A percentile compares a stretch with the other conserved stretches of the same genome.
Evolutionary conservation across 345 rosid species (phyloP).

Genomic region (Eucalyptus rudis): DNA sequence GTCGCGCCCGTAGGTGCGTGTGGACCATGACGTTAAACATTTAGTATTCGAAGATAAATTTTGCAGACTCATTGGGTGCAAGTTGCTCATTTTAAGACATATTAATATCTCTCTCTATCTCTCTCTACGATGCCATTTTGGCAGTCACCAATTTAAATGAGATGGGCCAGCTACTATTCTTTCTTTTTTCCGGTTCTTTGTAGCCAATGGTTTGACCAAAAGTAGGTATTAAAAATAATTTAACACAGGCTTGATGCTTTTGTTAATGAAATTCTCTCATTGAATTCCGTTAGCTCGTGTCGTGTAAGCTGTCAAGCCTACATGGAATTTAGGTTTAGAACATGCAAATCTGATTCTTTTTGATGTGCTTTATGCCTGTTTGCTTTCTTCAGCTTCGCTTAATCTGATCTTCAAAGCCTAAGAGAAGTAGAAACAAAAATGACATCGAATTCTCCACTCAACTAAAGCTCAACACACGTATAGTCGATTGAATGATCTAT

Average conservation of each 20-base stretch:
- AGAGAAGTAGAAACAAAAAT: not conserved
- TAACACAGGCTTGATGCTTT: not conserved
- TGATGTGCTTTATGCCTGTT: not conserved
- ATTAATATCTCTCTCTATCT: not conserved
- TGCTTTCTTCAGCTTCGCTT: not conserved
- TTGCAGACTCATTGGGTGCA: not conserved
- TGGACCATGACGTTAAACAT: conserved; percentile 6
- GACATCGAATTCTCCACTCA: not conserved
- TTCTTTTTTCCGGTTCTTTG: not conserved
- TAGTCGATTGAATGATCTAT: not conserved
- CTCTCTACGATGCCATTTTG: not conserved
- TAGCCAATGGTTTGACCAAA: not conserved
- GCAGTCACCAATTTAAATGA: not conserved
- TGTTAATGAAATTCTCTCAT: not conserved
- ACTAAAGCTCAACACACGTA: not conserved
- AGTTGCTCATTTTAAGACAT: conserved; percentile 3
- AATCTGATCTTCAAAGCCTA: not conserved
- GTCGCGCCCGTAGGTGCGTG: not conserved
- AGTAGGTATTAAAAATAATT: not conserved
- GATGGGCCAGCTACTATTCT: not conserved
- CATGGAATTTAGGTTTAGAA: not conserved
- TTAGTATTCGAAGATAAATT: not conserved
- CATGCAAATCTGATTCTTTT: not conserved
- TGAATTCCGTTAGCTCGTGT: not conserved
- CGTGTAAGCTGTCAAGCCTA: not conserved